Evolutionary conservation across 2,329 filamentous ascomycete genomes (phyloP), one percentile per base, ranked within the genome.

Genomic region (Hymenoscyphus salicellus): DNA sequence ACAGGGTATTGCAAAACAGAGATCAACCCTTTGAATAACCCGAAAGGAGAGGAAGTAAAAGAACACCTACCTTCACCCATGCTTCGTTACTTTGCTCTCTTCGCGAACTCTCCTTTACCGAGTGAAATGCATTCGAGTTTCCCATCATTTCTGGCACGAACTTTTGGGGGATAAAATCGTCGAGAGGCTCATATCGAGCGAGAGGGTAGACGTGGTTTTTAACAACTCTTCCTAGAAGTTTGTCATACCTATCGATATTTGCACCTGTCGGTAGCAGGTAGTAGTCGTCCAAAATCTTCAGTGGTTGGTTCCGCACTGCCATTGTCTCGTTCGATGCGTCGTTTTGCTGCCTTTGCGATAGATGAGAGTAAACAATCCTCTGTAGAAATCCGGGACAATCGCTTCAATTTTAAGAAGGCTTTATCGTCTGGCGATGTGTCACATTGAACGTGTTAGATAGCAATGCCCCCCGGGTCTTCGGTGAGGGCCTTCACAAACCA

Each of bases 261-360:
- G 30, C 30, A 8, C 52, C 52, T 8, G 52, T 56, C 16, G 52
- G 52, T 16, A 56, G 8, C 5, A 56, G 11, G 26, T 56, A 56
- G 26, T 56, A 56, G 52, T 56, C 52, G 11, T 33, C 52, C 6
- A 56, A 14, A 33, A 56, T 56, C 7, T 56, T 56, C 30, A 56
- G 11, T 17, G 52, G 52, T 30, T 55, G 49, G 3, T 7, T 55
- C 28, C n/a, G 28, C 3, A n/a, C 17, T 20, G 43, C 20, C 43
- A 46, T 46, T 46, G 20, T 46, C 8, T 20, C 8, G 5, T 46
- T 46, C 7, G 5, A 23, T 20, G 32, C 32, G 32, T 33, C 32
- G 32, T 33, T 33, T 5, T 6, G 32, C 32, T 33, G 7, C 32
- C 32, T 10, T 8, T 36, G 33, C 3, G 33, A 36, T 36, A 8